Percentiles rank a stretch among this genome's conserved stretches.
phyloP scores from a whole-genome alignment of 345 rosid genomes.

The Populus davidiana region DNA sequence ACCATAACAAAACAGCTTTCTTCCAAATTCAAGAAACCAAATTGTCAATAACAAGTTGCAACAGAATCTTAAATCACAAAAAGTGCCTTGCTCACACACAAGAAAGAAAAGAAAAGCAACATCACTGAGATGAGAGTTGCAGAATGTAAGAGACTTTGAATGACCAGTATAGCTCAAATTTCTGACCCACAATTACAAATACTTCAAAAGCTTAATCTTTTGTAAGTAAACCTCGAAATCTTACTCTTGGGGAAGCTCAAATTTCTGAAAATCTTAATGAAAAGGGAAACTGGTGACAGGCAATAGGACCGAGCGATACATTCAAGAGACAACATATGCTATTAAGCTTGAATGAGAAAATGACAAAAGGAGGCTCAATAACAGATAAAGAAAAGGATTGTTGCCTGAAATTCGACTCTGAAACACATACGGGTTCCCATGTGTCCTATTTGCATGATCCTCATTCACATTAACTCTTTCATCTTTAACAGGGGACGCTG shows the following conservation, averaged over 20 bases:
- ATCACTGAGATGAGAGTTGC: neutral
- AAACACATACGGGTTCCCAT: conserved; percentile 32
- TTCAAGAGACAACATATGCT: conserved; percentile 1
- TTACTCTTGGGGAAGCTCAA: neutral
- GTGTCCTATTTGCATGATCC: conserved; percentile 20
- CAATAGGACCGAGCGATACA: neutral
- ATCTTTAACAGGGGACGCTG: conserved; percentile 58
- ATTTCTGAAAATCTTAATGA: neutral
- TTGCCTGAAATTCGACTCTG: conserved; percentile 56
- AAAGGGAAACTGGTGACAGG: neutral
- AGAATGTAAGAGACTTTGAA: neutral
- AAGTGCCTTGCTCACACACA: too few species aligned
- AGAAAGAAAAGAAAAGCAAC: neutral
- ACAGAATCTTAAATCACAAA: neutral
- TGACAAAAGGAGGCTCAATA: neutral
- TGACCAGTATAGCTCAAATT: neutral
- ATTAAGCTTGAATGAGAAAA: neutral
- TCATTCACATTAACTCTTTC: conserved; percentile 22
- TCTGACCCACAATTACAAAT: neutral
- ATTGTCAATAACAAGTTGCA: neutral
- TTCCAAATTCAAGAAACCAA: neutral
- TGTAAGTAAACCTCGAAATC: neutral
- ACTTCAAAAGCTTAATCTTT: neutral
- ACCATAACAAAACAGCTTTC: neutral
- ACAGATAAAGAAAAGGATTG: neutral